A percentile compares a stretch with the other conserved stretches of the same genome.
Conservation (phyloP, 2,329 filamentous ascomycete genomes). For the Cordyceps javanica region DNA sequence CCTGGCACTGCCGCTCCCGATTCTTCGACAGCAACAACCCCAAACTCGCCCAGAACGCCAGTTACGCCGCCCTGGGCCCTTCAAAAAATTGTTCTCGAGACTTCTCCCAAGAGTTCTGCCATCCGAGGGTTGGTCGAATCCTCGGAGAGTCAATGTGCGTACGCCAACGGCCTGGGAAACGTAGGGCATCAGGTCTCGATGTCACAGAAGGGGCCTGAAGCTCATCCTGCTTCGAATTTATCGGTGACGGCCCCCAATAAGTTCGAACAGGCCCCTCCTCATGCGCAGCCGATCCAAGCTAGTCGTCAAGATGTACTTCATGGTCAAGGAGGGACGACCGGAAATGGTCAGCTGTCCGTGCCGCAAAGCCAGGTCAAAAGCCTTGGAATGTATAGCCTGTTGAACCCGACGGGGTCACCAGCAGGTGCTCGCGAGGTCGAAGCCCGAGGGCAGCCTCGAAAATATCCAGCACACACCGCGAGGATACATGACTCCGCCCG, state of each 20-base stretch:
- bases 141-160: conserved; percentile 49
- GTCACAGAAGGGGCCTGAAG: conserved; percentile 55
- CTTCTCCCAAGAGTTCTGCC: conserved; percentile 19
- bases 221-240: conserved; percentile 49
- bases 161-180: conserved; percentile 42
- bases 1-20: conserved; percentile 25
- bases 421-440: conserved; percentile 17
- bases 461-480: conserved; percentile 17
- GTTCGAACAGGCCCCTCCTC: conserved; percentile 23
- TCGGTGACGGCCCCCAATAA: conserved; percentile 38
- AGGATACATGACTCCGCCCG: conserved; percentile 18
- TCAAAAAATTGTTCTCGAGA: conserved; percentile 19
- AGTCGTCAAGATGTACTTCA: conserved; percentile 19
- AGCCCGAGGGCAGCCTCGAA: conserved; percentile 15
- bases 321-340: conserved; percentile 15
- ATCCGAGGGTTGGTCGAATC: conserved; percentile 17
- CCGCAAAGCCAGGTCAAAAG: conserved; percentile 20
- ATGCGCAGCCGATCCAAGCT: conserved; percentile 7
- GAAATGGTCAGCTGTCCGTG: conserved; percentile 18
- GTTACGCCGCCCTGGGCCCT: conserved; percentile 27
- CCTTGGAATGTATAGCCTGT: conserved; percentile 32
- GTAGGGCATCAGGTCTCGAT: conserved; percentile 57
- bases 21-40: conserved; percentile 26
- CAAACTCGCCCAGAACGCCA: conserved; percentile 30
- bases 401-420: conserved; percentile 31